These are phyloP conservation scores for Xylaria sp. DNA, from an alignment of 2,329 filamentous ascomycete genomes.

Conservation along the genomic window DNA sequence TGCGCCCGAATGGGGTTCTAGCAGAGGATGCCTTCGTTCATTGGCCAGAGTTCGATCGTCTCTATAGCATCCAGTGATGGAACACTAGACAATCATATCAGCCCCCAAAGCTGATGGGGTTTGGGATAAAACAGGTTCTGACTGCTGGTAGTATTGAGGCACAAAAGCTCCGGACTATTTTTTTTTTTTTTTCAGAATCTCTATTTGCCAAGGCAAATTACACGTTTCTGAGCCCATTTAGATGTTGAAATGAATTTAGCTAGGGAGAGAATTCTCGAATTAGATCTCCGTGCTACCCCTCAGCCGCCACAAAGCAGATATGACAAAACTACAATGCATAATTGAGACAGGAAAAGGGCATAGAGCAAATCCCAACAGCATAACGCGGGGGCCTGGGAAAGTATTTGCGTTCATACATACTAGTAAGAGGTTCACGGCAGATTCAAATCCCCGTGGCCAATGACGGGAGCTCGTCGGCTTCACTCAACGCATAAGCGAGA, in stretches of 20 bases:
- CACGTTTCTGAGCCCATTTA: not conserved
- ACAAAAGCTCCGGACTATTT: not conserved
- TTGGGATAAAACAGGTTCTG: not conserved
- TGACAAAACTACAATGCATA: not conserved
- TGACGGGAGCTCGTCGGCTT: constrained; percentile 10
- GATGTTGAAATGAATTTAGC: not conserved
- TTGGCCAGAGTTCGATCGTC: not conserved
- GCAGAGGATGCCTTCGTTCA: not conserved
- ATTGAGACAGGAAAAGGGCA: not conserved
- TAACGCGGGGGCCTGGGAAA: not conserved
- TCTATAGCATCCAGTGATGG: not conserved
- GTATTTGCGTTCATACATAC: not conserved
- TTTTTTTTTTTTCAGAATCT: too few relatives aligned
- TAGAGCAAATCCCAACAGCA: not conserved
- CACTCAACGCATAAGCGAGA: constrained; percentile 8
- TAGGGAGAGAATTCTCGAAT: not conserved
- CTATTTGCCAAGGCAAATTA: too few relatives aligned
- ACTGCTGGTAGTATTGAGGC: not conserved
- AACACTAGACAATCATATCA: not conserved
- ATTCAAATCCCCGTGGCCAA: constrained; percentile 13
- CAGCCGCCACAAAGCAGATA: not conserved
- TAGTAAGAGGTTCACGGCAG: constrained; percentile 5
- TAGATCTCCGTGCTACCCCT: not conserved
- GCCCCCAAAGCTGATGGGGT: not conserved
- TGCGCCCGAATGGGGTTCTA: not conserved